Evolutionary conservation across 495 filamentous ascomycete species (phyloP), one percentile per base, ranked within the genome.

Genomic region (Neurospora tetrasperma): DNA sequence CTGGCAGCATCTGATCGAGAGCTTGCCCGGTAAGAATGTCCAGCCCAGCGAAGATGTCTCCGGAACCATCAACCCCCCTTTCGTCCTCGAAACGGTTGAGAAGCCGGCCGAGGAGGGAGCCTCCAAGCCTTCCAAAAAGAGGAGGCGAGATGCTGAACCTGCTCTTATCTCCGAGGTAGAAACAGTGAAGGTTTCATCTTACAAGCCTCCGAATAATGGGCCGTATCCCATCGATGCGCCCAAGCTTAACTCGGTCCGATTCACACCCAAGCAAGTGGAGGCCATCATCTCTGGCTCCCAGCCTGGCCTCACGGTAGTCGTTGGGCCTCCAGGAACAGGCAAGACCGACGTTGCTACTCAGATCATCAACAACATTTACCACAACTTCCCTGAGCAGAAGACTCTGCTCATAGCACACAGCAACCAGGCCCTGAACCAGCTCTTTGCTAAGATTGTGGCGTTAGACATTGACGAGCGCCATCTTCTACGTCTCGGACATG

Each of bases 291-390:
- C 96, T 42, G 96, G 96, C 23, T 96, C 91, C 35, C 97, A 99
- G 76, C 96, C 96, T 18, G 96, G 96, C 14, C 87, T 99, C 66
- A 97, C 94, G 12, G 88, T 99, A 74, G 92, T 99, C 73, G 94
- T 98, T 72, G 96, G 96, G 0, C 96, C 96, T 48, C 96, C 96
- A 10, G 96, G 96, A 16, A 99, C 96, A 4, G 96, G 96, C 72
- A 99, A 99, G 84, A 99, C 96, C 39, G 96, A 99, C 82, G 96
- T 99, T 71, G 94, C 93, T 38, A 98, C 95, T 4, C 96, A 99
- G 80, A 96, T 98, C 75, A 98, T 99, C 83, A 97, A 93, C 86
- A 98, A 98, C 79, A 92, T 99, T 71, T 99, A 98, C 80, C 96
- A 98, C 84, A 96, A 97, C 82, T 98, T 97, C 79, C 96, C 96